These are phyloP conservation scores for Penicillium canescens DNA, from an alignment of 495 filamentous ascomycete species.

Conservation along the genomic window DNA sequence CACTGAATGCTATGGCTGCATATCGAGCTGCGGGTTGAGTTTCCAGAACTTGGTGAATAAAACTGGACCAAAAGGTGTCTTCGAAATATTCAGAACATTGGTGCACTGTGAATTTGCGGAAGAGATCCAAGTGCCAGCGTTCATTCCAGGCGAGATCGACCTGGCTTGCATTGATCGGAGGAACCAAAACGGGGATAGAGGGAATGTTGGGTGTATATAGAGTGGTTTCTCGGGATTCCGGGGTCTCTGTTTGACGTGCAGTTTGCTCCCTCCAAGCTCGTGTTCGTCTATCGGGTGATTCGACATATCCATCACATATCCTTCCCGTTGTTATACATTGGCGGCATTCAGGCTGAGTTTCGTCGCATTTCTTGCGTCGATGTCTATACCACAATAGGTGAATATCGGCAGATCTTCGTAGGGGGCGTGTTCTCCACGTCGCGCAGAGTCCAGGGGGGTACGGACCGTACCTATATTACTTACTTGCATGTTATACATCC, in stretches of 20 bases:
- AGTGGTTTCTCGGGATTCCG: background rate
- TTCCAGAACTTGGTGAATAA: background rate
- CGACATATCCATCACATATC: background rate
- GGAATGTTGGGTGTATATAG: background rate
- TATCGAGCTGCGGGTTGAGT: background rate
- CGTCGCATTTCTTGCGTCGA: background rate
- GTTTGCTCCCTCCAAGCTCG: background rate
- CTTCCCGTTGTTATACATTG: background rate
- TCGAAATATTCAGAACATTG: background rate
- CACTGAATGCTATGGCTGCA: background rate
- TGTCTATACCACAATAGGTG: background rate
- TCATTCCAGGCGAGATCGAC: background rate
- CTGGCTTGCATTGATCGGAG: background rate
- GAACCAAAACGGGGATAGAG: background rate
- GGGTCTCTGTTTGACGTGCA: too few relatives aligned
- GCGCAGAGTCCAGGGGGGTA: background rate
- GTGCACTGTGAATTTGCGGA: background rate
- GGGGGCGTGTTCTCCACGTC: background rate
- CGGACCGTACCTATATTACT: background rate
- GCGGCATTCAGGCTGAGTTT: background rate
- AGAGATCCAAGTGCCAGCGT: background rate
- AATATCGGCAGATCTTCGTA: background rate
- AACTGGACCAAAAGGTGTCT: background rate
- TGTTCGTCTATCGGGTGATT: background rate
- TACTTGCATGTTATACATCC: background rate